phyloP scores from a whole-genome alignment of 768 basidiomycete genomes.

The Tulasnella sp. region DNA sequence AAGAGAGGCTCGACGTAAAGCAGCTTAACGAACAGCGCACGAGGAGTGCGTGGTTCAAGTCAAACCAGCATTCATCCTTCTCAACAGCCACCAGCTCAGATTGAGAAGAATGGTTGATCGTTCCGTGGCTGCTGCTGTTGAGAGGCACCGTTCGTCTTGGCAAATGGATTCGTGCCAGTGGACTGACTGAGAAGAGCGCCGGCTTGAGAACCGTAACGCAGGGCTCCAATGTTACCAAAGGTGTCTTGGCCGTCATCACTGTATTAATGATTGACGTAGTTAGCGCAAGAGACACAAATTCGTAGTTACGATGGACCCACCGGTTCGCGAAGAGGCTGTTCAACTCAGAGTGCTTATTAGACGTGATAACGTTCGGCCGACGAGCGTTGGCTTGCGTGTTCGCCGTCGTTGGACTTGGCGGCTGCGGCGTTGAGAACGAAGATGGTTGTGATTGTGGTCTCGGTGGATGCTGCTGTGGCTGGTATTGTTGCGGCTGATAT shows the following conservation, averaged over 20 bases:
- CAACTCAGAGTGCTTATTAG: conserved; percentile 63
- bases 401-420: conserved; percentile 33
- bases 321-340: conserved; percentile 75
- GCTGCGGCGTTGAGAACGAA: conserved; percentile 34
- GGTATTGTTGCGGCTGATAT: conserved; percentile 16
- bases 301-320: conserved; percentile 9
- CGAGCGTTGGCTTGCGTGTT: conserved; percentile 19
- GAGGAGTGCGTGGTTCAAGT: too few species aligned
- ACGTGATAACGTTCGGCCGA: conserved; percentile 28
- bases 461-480: conserved; percentile 33
- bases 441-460: conserved; percentile 27
- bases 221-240: conserved; percentile 76
- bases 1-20: too few species aligned
- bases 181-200: conserved; percentile 4
- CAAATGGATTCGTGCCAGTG: conserved; percentile 15
- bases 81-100: conserved; percentile 28
- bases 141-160: conserved; percentile 27
- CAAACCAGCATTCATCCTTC: too few species aligned
- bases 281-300: background rate
- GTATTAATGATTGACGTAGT: background rate
- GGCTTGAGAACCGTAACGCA: conserved; percentile 37
- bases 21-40: too few species aligned
- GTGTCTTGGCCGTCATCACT: conserved; percentile 88
- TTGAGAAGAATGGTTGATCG: conserved; percentile 74
- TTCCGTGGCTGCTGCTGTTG: conserved; percentile 45